Percentiles rank a stretch among this genome's conserved stretches.
phyloP scores from a whole-genome alignment of 164 flowering plant species.

The Liquidambar formosana region DNA sequence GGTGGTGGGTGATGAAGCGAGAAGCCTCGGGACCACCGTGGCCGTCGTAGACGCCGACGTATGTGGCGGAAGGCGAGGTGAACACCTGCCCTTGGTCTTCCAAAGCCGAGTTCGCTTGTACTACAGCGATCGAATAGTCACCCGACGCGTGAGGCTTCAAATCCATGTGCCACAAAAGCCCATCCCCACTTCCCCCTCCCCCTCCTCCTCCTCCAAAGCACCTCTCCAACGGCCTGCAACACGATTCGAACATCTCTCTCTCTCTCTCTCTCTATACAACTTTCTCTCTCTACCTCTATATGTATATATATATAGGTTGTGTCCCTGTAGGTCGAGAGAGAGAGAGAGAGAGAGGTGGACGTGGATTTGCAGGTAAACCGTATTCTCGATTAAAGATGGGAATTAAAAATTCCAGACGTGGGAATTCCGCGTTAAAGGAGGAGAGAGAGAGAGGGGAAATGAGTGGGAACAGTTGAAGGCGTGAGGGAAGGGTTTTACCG shows the following conservation, averaged over 20 bases:
- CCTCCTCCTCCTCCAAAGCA: constrained; percentile 28
- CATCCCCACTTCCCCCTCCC: constrained; percentile 31
- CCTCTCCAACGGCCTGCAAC: constrained; percentile 25
- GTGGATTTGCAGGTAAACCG: neutral
- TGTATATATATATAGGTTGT: neutral
- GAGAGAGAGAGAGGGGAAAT: constrained; percentile 2
- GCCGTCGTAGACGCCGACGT: constrained; percentile 54
- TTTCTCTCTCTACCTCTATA: neutral
- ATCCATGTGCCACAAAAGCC: constrained; percentile 41
- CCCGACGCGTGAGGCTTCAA: constrained; percentile 48
- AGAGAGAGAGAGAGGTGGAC: neutral
- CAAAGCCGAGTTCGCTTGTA: constrained; percentile 42
- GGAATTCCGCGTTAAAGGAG: neutral
- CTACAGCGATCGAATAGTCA: constrained; percentile 47
- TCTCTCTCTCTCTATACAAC: neutral
- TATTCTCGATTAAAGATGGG: neutral
- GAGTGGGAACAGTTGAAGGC: neutral
- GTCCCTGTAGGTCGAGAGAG: neutral
- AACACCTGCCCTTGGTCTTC: constrained; percentile 53
- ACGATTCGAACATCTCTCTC: constrained; percentile 26
- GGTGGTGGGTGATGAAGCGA: constrained; percentile 35
- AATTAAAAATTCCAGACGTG: neutral
- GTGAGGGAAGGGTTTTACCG: neutral
- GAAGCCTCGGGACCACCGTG: constrained; percentile 62
- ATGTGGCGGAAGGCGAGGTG: constrained; percentile 46